These are phyloP conservation scores for Hylodesmum podocarpum DNA, from an alignment of 306 rosid species.

Conservation along the genomic window DNA sequence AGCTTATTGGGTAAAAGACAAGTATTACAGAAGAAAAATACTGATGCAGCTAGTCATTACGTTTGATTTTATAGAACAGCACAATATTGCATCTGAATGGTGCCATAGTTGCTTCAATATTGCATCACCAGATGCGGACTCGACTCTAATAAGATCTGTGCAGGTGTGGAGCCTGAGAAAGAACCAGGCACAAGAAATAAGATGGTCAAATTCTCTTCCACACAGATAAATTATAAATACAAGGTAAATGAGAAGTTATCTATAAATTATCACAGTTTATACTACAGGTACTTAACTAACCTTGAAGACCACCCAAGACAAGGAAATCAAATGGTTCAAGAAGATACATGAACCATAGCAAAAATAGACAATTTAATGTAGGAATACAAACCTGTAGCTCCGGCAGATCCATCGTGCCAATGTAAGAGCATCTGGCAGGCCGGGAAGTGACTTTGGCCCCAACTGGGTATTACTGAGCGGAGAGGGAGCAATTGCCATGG, in stretches of 20 bases:
- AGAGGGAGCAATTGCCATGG: constrained; percentile 94
- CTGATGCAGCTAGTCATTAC: constrained; percentile 33
- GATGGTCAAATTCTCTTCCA: background rate
- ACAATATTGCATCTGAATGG: constrained; percentile 85
- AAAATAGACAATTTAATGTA: background rate
- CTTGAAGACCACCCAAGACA: background rate
- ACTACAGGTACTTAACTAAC: background rate
- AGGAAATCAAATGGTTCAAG: background rate
- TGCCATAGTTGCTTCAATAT: constrained; percentile 86
- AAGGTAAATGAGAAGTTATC: background rate
- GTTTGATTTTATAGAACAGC: constrained; percentile 81
- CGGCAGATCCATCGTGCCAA: constrained; percentile 79
- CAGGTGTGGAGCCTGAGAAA: constrained; percentile 67
- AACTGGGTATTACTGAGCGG: constrained; percentile 53
- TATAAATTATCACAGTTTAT: background rate
- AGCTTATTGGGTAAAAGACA: background rate
- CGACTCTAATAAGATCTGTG: constrained; percentile 42
- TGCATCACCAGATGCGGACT: constrained; percentile 64
- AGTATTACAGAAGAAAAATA: background rate
- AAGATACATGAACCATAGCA: background rate
- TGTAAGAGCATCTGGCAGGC: constrained; percentile 91
- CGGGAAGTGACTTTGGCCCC: constrained; percentile 66
- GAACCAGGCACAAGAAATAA: background rate
- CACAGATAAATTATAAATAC: background rate
- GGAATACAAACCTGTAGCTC: constrained; percentile 61